Evolutionary conservation across 768 basidiomycete genomes (phyloP).

Genomic region (Crucibulum laeve): DNA sequence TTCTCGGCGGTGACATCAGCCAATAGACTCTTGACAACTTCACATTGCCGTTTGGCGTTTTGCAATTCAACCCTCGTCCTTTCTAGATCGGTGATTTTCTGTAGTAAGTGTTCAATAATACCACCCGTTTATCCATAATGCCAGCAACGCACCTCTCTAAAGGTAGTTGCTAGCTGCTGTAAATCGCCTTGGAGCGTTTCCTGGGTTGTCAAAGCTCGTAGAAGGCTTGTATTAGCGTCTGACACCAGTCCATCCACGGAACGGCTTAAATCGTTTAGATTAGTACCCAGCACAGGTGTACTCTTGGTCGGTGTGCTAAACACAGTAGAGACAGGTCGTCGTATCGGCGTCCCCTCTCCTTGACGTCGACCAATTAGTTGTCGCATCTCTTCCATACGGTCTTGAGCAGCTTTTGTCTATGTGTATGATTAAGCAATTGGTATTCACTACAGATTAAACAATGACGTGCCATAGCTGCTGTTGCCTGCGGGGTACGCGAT

Average conservation of each 20-base stretch:
- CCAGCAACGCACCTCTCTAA: conserved; percentile 59
- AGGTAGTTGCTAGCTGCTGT: conserved; percentile 40
- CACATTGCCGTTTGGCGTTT: conserved; percentile 68
- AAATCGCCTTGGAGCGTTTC: conserved; percentile 52
- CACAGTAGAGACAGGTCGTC: conserved; percentile 35
- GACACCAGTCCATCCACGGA: conserved; percentile 49
- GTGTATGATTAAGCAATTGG: conserved; percentile 1
- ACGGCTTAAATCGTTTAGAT: conserved; percentile 31
- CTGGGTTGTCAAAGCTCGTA: conserved; percentile 46
- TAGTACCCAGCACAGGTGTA: conserved; percentile 14
- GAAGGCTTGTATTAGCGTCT: conserved; percentile 57
- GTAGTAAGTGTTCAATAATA: background rate
- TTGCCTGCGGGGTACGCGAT: conserved; percentile 39
- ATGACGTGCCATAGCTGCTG: conserved; percentile 36
- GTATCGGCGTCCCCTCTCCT: conserved; percentile 45
- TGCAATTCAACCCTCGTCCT: conserved; percentile 60
- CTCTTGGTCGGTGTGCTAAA: conserved; percentile 26
- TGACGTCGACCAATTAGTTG: conserved; percentile 62
- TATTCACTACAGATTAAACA: conserved; percentile 3
- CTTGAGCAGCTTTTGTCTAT: conserved; percentile 72
- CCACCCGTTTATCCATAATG: background rate
- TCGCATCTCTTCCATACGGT: conserved; percentile 81
- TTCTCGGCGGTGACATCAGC: conserved; percentile 80
- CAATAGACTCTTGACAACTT: conserved; percentile 73
- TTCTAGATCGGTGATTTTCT: conserved; percentile 66